Evolutionary conservation across 2,329 filamentous ascomycete species (phyloP), one percentile per base, ranked within the genome.

Genomic region (Dichotomopilus funicola): DNA sequence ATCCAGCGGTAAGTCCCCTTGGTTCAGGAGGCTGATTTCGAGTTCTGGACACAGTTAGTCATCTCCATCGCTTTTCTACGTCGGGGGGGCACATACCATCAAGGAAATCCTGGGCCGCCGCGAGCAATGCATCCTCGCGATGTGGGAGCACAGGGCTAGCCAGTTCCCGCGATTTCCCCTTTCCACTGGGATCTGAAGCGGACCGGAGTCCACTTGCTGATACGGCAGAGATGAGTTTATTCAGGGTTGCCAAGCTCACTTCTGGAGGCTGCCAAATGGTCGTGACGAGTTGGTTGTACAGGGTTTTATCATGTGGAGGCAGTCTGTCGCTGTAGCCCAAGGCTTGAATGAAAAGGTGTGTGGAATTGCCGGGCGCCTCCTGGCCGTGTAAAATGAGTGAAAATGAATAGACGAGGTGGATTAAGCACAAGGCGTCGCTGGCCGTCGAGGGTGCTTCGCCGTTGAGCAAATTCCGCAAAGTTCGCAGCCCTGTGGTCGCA

Each of bases 361-460:
- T 67, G 31, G 70, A 72, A 49, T 69, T 70, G 6, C 55, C 56
- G 9, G 62, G 49, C 5, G 73, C 66, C 35, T 73, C 71, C 50
- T 73, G 69, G 61, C 73, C 74, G 53, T 78, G 71, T 5, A 78
- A 62, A 11, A 77, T 69, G 8, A 79, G 60, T 4, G 74, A 78
- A 40, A 81, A 71, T 10, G 77, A 75, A 59, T 79, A 80, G 31
- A 76, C 68, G 19, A 81, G 59, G 54, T 82, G 78, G 36, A 80
- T 64, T 57, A 81, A 76, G 62, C 77, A 81, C 1, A 82, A 62
- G 2, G 73, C 71, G 34, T 77, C 71, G 34, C 76, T 61, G 4
- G 78, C 69, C 1, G 73, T 71, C 3, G 66, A 63, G 0, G 69
- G 65, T 6, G 67, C 65, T n/a, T 62, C 62, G 2, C 73, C 75